phyloP scores from a whole-genome alignment of 2,329 filamentous ascomycete species.

The Elsinoe arachidis region DNA sequence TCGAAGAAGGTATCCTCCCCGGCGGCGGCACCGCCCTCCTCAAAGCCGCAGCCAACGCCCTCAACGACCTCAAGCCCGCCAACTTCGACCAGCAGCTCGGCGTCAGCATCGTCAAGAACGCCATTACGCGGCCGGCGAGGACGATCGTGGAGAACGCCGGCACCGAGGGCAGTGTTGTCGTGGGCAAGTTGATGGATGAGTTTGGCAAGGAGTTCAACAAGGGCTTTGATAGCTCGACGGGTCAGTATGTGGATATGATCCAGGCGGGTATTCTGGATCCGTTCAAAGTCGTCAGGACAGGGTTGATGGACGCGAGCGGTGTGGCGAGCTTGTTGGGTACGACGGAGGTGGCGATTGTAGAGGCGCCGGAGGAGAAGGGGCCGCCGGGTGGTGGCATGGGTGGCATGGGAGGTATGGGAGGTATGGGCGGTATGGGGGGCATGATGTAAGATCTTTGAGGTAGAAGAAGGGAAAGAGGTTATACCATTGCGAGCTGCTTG shows the following conservation, averaged over 20 bases:
- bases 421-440: slow-evolving; percentile 47
- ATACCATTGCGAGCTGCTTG: background rate
- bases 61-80: slow-evolving; percentile 70
- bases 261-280: slow-evolving; percentile 92
- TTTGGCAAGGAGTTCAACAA: slow-evolving; percentile 90
- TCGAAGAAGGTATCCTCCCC: slow-evolving; percentile 97
- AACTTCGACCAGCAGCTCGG: slow-evolving; percentile 99
- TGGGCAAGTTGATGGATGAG: slow-evolving; percentile 97
- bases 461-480: background rate
- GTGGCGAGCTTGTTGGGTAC: slow-evolving; percentile 95
- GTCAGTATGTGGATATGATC: slow-evolving; percentile 99
- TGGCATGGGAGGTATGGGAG: slow-evolving; percentile 54
- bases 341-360: slow-evolving; percentile 95
- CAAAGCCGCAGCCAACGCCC: slow-evolving; percentile 88
- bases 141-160: slow-evolving; percentile 98
- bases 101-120: slow-evolving; percentile 94
- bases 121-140: slow-evolving; percentile 89
- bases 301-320: slow-evolving; percentile 86
- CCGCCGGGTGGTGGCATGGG: slow-evolving; percentile 53
- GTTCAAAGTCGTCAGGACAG: slow-evolving; percentile 98
- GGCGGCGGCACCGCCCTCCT: slow-evolving; percentile 96
- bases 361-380: slow-evolving; percentile 87
- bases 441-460: background rate
- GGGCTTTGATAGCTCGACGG: slow-evolving; percentile 92
- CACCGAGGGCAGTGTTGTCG: slow-evolving; percentile 87